Evolutionary conservation across 2,329 filamentous ascomycete species (phyloP), one percentile per base, ranked within the genome.

Genomic region (Scopulariopsis brevicaulis): DNA sequence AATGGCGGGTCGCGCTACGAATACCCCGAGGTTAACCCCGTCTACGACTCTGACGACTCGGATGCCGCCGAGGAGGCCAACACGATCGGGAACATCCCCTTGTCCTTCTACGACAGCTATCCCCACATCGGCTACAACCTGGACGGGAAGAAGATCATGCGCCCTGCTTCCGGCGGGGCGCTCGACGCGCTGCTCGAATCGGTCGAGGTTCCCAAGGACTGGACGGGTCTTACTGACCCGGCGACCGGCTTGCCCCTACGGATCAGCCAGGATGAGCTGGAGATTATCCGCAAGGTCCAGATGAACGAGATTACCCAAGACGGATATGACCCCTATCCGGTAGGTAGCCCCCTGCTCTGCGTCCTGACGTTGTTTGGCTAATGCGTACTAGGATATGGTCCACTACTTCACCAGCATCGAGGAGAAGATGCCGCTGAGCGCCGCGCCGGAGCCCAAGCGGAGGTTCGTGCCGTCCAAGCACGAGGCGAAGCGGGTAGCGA

Each of bases 91-190:
- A 80, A 97, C 69, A 99, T 99, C 60, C 90, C 92, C 5, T 76
- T 97, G 55, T 87, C 89, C 3, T 97, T 96, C 74, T 99, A 99
- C 76, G 94, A 99, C 70, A 88, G 90, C 40, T 99, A 96, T 69
- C 94, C 94, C 55, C 94, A 99, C 70, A 96, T 99, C 69, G 94
- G 94, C 60, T 99, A 99, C 74, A 90, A 96, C 66, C 97, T 99
- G 75, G 96, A 99, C 71, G 94, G 94, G 71, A 96, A 95, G 81
- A 95, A 89, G 72, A 96, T 99, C 63, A 89, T 96, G 85, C 87
- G 94, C 56, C 94, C 94, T 7, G 94, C 95, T 4, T 93, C 91
- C 64, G 93, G 93, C 56, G 88, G 96, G 69, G 94, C 94, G 40
- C 76, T 99, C 35, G 94, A 99, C 76, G 90, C 91, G 14, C 79